Percentiles rank a stretch among this genome's conserved stretches.
Evolutionary conservation across 257 asterid genomes (phyloP).

Genomic region (Solanum piurae): DNA sequence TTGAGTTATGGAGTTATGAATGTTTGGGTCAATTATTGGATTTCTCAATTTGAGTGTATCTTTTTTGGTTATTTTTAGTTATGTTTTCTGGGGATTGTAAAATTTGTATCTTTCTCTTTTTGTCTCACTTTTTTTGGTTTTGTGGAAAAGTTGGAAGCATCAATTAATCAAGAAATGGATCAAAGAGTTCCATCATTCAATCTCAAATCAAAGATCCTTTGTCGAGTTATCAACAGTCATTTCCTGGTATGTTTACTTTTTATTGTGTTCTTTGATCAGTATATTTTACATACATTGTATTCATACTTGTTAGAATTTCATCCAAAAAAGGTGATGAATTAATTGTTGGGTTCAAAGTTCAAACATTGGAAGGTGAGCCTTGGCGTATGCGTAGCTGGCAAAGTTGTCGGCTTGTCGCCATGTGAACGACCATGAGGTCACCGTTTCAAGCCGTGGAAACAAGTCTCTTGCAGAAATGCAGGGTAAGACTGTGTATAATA

Average conservation of each 20-base stretch:
- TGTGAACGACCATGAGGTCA: background rate
- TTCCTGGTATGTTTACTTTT: slow-evolving; percentile 45
- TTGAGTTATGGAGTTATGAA: background rate
- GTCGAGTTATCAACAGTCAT: slow-evolving; percentile 48
- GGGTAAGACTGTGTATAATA: background rate
- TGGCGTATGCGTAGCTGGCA: background rate
- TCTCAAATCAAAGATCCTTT: slow-evolving; percentile 78
- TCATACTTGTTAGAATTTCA: background rate
- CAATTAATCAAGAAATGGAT: slow-evolving; percentile 78
- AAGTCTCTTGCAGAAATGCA: background rate
- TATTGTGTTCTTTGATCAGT: background rate
- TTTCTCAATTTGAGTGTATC: background rate
- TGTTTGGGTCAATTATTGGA: background rate
- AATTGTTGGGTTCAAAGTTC: background rate
- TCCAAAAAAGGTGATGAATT: background rate
- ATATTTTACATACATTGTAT: background rate
- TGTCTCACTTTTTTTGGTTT: slow-evolving; percentile 3
- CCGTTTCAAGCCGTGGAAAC: background rate
- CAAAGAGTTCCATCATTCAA: slow-evolving; percentile 65
- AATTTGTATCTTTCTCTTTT: slow-evolving; percentile 4
- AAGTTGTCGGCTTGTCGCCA: background rate
- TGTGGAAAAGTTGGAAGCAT: slow-evolving; percentile 74
- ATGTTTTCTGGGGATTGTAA: slow-evolving; percentile 4
- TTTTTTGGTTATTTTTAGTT: background rate
- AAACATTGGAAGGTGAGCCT: background rate